Evolutionary conservation across 257 asterid genomes (phyloP).

Genomic region (Perilla frutescens): DNA sequence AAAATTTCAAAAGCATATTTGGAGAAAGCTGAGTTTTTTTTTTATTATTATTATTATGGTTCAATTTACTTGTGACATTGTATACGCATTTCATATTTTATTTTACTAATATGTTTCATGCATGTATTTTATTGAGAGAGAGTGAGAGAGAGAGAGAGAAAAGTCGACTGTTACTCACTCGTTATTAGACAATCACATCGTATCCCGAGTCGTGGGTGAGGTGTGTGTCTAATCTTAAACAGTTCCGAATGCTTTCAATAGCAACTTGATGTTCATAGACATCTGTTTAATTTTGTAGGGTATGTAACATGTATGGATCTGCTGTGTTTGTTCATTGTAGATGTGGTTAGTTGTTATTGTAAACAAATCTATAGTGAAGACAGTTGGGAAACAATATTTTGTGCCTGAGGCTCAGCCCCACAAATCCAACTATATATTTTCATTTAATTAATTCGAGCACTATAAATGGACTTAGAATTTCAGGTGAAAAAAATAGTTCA

Average conservation of each 20-base stretch:
- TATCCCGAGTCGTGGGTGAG: too few relatives aligned
- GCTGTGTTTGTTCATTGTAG: conserved; percentile 4
- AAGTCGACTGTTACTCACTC: too few relatives aligned
- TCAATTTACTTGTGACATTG: too few relatives aligned
- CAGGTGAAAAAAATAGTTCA: neutral
- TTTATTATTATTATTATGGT: too few relatives aligned
- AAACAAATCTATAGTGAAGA: neutral
- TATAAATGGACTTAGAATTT: neutral
- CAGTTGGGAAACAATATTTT: conserved; percentile 23
- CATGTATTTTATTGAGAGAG: too few relatives aligned
- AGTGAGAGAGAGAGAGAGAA: too few relatives aligned
- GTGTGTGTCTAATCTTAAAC: too few relatives aligned
- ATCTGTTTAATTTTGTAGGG: conserved; percentile 28
- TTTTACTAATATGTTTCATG: too few relatives aligned
- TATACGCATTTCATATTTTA: too few relatives aligned
- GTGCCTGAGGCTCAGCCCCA: conserved; percentile 13
- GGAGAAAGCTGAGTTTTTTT: too few relatives aligned
- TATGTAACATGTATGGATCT: neutral
- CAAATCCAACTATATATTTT: conserved; percentile 32
- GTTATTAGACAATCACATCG: too few relatives aligned
- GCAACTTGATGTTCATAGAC: conserved; percentile 28
- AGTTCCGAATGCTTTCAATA: neutral
- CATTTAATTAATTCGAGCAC: neutral
- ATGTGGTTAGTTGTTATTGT: neutral
- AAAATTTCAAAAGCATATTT: too few relatives aligned